These are phyloP conservation scores for Fraxinus floribunda DNA, from an alignment of 305 asterid genomes.

Conservation along the genomic window DNA sequence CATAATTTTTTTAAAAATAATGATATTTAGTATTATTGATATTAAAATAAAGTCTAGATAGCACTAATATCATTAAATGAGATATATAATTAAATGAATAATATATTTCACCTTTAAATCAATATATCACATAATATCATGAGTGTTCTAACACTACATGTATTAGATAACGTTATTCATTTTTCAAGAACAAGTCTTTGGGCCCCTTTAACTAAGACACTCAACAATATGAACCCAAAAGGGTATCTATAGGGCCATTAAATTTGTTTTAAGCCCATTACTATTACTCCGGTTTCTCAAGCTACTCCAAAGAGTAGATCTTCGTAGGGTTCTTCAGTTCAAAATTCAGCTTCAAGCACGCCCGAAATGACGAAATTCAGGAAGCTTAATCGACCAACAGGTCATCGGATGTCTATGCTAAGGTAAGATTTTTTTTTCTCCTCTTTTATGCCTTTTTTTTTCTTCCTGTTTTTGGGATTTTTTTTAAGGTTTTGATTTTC, in stretches of 20 bases:
- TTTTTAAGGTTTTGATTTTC: not conserved
- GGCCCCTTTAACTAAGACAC: not conserved
- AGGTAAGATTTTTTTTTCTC: slow-evolving; percentile 33
- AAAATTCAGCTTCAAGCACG: not conserved
- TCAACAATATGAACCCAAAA: not conserved
- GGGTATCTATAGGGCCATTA: not conserved
- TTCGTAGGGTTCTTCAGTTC: slow-evolving; percentile 21
- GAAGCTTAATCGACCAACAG: slow-evolving; percentile 77
- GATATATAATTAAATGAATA: too few species aligned
- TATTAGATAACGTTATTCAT: too few species aligned
- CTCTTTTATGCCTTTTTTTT: not conserved
- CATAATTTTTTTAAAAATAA: too few species aligned
- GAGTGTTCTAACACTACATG: too few species aligned
- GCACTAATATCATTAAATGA: too few species aligned
- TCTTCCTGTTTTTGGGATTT: not conserved
- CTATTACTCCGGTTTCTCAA: not conserved
- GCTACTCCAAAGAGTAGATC: not conserved
- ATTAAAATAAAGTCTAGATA: too few species aligned
- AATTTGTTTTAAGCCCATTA: not conserved
- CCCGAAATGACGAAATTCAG: slow-evolving; percentile 65
- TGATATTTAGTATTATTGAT: too few species aligned
- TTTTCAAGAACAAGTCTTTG: too few species aligned
- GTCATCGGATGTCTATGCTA: slow-evolving; percentile 82
- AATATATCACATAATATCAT: too few species aligned
- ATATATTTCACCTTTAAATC: too few species aligned